phyloP scores from a whole-genome alignment of 306 rosid species.

The Cucumis melo region DNA sequence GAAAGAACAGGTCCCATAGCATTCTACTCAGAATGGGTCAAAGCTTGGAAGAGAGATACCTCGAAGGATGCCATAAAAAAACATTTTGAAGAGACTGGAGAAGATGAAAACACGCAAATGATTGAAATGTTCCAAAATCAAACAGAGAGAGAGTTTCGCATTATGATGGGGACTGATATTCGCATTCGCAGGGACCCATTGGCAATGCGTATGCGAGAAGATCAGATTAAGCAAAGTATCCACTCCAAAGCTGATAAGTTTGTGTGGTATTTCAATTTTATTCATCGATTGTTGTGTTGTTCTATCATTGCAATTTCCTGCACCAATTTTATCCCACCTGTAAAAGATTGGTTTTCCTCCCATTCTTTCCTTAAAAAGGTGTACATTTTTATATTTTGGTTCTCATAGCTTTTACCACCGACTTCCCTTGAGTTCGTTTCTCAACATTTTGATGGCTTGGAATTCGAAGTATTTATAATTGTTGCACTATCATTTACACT shows the following conservation, averaged over 20 bases:
- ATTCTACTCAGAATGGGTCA: slow-evolving; percentile 92
- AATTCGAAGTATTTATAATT: neutral
- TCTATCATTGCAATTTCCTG: neutral
- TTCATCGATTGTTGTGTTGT: slow-evolving; percentile 7
- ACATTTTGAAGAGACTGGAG: slow-evolving; percentile 91
- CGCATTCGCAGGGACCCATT: slow-evolving; percentile 84
- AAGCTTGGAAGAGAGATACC: slow-evolving; percentile 81
- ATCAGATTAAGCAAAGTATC: slow-evolving; percentile 92
- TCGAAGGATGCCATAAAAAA: slow-evolving; percentile 72
- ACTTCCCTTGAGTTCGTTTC: neutral
- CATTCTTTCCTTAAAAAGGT: neutral
- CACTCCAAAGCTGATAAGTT: slow-evolving; percentile 23
- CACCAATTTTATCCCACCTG: neutral
- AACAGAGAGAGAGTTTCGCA: slow-evolving; percentile 80
- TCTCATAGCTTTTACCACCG: neutral
- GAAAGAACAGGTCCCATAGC: slow-evolving; percentile 56
- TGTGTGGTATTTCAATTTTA: slow-evolving; percentile 11
- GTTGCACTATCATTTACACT: neutral
- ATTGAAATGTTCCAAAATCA: slow-evolving; percentile 76
- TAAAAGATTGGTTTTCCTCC: neutral
- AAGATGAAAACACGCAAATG: slow-evolving; percentile 70
- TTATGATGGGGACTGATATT: slow-evolving; percentile 96
- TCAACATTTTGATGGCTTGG: neutral
- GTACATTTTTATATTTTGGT: neutral
- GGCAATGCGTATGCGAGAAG: slow-evolving; percentile 92